Evolutionary conservation across 1,284 basidiomycete genomes (phyloP).

Genomic region (Ceratobasidium theobromae): DNA sequence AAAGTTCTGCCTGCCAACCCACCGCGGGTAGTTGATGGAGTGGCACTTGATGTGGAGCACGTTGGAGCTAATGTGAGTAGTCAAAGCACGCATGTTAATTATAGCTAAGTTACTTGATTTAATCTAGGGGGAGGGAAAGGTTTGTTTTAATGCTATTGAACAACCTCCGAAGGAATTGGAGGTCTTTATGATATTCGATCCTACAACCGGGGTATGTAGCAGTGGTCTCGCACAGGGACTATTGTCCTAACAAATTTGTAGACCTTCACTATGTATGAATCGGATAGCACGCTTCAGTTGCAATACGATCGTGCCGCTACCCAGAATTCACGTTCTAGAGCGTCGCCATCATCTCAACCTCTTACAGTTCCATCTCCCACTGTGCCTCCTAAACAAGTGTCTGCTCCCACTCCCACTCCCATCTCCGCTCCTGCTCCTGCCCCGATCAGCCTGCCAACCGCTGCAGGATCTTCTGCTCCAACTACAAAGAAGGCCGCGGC

Average conservation of each 20-base stretch:
- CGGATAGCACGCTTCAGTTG: conserved; percentile 10
- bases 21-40: conserved; percentile 19
- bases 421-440: background rate
- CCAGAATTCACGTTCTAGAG: conserved; percentile 18
- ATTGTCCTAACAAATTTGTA: background rate
- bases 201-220: conserved; percentile 16
- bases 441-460: background rate
- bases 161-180: conserved; percentile 22
- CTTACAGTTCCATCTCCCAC: background rate
- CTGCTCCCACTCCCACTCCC: background rate
- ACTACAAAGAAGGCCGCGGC: background rate
- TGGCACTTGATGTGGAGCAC: conserved; percentile 28
- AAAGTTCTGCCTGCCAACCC: conserved; percentile 22
- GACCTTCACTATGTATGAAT: conserved; percentile 26
- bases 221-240: background rate
- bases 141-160: conserved; percentile 16
- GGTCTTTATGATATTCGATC: conserved; percentile 30
- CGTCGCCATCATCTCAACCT: conserved; percentile 21
- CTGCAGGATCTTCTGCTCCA: background rate
- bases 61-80: conserved; percentile 18
- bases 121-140: conserved; percentile 13
- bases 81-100: background rate
- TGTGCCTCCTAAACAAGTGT: conserved; percentile 4
- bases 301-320: conserved; percentile 25
- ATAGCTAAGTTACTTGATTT: background rate